Evolutionary conservation across 2,329 filamentous ascomycete genomes (phyloP), one percentile per base, ranked within the genome.

Genomic region (Hypocreales sp.): DNA sequence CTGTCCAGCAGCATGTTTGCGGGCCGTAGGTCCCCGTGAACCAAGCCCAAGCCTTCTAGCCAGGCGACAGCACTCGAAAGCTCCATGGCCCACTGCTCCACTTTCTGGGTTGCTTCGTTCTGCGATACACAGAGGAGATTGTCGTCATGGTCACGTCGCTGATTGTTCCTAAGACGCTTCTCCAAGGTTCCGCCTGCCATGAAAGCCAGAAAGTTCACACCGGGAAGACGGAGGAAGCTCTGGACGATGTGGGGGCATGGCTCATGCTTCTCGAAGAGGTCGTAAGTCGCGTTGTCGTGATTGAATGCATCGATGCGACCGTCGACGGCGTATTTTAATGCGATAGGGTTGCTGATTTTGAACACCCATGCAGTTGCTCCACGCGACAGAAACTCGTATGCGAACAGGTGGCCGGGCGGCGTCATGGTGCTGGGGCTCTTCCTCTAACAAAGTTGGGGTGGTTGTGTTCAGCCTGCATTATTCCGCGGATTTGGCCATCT

Each of bases 11-110:
- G 30, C 9, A 31, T 11, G 17, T 37, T 37, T 15, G 19, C 26
- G 11, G 32, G 35, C 7, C 30, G 23, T 4, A 37, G 20, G 27
- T 37, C 32, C 9, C 35, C 28, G 10, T 37, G 30, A 13, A 27
- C 26, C 5, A 33, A 18, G 20, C 31, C 30, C 8, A 32, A 15
- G 2, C 17, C 21, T 15, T 32, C 32, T 9, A 36, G 29, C 28
- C 33, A 37, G n/a, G 33, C 33, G 20, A 25, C 13, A 5, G 21
- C 31, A n/a, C 25, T 26, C 15, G 22, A 15, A 18, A 36, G 8
- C 15, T 34, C 28, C 17, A 26, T 24, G 9, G 31, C 31, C 33
- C 31, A 33, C 20, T 23, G 40, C 23, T 31, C 25, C 8, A 16
- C 24, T 23, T 24, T 29, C 12, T 20, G 22, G 5, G 25, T 13